Evolutionary conservation across 805 yeast genomes (phyloP).

Genomic region (Wickerhamomyces strasburgensis): DNA sequence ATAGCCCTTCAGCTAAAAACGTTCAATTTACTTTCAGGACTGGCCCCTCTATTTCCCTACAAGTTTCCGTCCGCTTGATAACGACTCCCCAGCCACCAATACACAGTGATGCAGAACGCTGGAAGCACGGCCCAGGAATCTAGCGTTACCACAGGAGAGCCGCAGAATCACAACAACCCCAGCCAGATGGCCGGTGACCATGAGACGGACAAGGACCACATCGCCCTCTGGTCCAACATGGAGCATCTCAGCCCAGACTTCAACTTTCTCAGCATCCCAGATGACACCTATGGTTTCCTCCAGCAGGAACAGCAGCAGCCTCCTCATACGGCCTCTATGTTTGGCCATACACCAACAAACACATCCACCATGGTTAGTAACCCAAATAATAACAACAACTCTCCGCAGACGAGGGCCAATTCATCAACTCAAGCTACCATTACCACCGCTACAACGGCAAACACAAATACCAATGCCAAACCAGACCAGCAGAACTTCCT

Average conservation of each 20-base stretch:
- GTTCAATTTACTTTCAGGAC: no score
- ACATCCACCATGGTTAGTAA: constrained; percentile 1
- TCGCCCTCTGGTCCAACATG: constrained; percentile 19
- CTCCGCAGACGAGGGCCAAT: constrained; percentile 2
- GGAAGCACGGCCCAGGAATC: no score
- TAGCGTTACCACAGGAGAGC: neutral
- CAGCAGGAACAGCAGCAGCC: no score
- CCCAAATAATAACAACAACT: constrained; percentile 1
- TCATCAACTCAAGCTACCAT: constrained; percentile 1
- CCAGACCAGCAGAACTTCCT: constrained; percentile 8
- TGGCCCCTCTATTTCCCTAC: no score
- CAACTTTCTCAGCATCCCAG: constrained; percentile 22
- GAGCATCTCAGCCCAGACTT: constrained; percentile 19
- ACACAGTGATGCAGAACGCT: no score
- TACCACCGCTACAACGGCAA: constrained; percentile 1
- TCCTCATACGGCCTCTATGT: no score
- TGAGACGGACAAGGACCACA: constrained; percentile 5
- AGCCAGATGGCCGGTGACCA: neutral
- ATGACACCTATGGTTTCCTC: constrained; percentile 13
- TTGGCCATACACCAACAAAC: constrained; percentile 12
- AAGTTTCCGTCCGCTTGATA: no score
- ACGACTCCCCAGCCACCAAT: no score
- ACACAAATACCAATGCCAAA: neutral
- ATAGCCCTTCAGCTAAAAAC: no score
- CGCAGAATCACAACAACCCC: neutral